phyloP scores from a whole-genome alignment of 371 early-diverging fungal genomes.

The Blakeslea trispora region DNA sequence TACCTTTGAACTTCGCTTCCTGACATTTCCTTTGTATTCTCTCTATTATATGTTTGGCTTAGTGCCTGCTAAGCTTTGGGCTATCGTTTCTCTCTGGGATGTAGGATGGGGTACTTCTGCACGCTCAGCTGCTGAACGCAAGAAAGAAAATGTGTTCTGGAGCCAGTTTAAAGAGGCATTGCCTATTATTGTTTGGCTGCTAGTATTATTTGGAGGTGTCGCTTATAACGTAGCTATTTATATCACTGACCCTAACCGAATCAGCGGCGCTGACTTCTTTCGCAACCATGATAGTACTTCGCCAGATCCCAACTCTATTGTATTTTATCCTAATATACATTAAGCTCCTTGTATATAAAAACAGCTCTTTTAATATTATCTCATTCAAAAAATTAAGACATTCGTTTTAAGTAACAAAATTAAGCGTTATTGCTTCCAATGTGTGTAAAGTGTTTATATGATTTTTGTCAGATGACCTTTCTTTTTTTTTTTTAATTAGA shows the following conservation, averaged over 20 bases:
- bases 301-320: constrained; percentile 36
- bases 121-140: constrained; percentile 45
- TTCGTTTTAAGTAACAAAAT: too few species aligned
- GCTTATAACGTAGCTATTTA: constrained; percentile 34
- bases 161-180: constrained; percentile 44
- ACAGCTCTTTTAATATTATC: too few species aligned
- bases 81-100: constrained; percentile 60
- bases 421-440: too few species aligned
- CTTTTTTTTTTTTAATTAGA: too few species aligned
- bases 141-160: constrained; percentile 35
- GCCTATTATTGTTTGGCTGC: constrained; percentile 42
- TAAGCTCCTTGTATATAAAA: neutral
- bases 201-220: constrained; percentile 34
- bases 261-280: constrained; percentile 22
- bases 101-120: constrained; percentile 65
- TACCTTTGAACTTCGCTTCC: constrained; percentile 42
- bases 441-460: too few species aligned
- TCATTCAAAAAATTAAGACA: too few species aligned
- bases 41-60: constrained; percentile 57
- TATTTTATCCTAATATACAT: constrained; percentile 44
- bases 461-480: too few species aligned
- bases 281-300: constrained; percentile 5
- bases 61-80: constrained; percentile 63
- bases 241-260: constrained; percentile 20
- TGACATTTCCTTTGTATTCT: constrained; percentile 56